Evolutionary conservation across 1,284 basidiomycete species (phyloP).

Genomic region (Sporisorium exsertum): DNA sequence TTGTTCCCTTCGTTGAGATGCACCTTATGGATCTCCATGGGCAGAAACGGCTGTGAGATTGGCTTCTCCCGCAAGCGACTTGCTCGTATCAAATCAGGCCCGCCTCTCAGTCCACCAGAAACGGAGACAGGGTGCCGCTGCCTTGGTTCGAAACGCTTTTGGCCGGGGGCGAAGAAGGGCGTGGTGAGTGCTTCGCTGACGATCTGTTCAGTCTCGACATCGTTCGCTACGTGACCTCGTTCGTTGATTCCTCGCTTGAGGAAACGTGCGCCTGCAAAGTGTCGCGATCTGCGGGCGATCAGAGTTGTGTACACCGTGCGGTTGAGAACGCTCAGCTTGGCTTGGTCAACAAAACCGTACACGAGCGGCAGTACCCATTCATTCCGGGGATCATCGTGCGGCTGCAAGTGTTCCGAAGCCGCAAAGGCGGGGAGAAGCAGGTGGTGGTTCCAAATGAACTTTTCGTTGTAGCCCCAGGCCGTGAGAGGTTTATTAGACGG

Average conservation of each 20-base stretch:
- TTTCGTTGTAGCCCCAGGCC: slow-evolving; percentile 79
- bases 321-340: slow-evolving; percentile 90
- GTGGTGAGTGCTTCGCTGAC: slow-evolving; percentile 92
- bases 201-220: slow-evolving; percentile 99
- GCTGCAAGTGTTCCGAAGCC: slow-evolving; percentile 42
- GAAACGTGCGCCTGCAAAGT: slow-evolving; percentile 96
- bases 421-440: slow-evolving; percentile 78
- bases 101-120: slow-evolving; percentile 8
- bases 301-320: slow-evolving; percentile 92
- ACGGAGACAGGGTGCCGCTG: slow-evolving; percentile 11
- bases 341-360: slow-evolving; percentile 97
- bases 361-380: slow-evolving; percentile 91
- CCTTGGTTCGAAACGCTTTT: slow-evolving; percentile 24
- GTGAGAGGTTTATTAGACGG: slow-evolving; percentile 39
- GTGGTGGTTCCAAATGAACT: slow-evolving; percentile 96
- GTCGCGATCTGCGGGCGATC: slow-evolving; percentile 91
- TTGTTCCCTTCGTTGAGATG: slow-evolving; percentile 4
- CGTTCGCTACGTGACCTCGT: slow-evolving; percentile 92
- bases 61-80: slow-evolving; percentile 41
- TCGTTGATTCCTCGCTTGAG: slow-evolving; percentile 94
- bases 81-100: slow-evolving; percentile 21
- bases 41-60: neutral
- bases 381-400: slow-evolving; percentile 69
- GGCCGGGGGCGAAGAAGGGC: slow-evolving; percentile 62
- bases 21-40: neutral